These are phyloP conservation scores for Pichia sp. DNA, from an alignment of 1,139 yeast genomes.

Conservation along the genomic window DNA sequence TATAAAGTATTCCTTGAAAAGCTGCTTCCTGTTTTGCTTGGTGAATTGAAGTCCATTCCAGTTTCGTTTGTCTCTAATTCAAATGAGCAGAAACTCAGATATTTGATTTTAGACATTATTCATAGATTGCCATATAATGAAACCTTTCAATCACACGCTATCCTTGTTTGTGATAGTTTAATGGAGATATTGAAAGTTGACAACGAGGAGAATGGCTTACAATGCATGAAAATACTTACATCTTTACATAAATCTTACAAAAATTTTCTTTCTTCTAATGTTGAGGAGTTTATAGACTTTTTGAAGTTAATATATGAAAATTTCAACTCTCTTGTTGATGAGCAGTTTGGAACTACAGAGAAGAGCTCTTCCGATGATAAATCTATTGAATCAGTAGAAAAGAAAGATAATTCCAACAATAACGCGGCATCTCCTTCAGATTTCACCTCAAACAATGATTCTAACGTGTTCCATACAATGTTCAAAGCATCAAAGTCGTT, in stretches of 20 bases:
- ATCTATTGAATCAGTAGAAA: background rate
- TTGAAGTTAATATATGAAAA: slow-evolving; percentile 75
- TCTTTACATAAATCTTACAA: slow-evolving; percentile 83
- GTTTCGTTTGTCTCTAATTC: slow-evolving; percentile 59
- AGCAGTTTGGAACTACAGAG: slow-evolving; percentile 22
- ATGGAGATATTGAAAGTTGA: slow-evolving; percentile 60
- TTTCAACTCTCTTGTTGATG: slow-evolving; percentile 65
- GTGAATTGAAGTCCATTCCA: slow-evolving; percentile 59
- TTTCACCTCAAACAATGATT: slow-evolving; percentile 31
- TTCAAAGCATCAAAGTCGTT: slow-evolving; percentile 68
- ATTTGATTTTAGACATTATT: slow-evolving; percentile 67
- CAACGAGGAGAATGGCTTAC: slow-evolving; percentile 92
- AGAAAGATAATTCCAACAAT: background rate
- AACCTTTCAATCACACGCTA: slow-evolving; percentile 65
- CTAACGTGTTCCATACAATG: slow-evolving; percentile 34
- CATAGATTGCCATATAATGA: slow-evolving; percentile 83
- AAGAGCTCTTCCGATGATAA: background rate
- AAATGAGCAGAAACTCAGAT: slow-evolving; percentile 68
- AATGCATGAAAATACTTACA: slow-evolving; percentile 87
- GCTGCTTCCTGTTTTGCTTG: slow-evolving; percentile 55
- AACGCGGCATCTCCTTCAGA: slow-evolving; percentile 32
- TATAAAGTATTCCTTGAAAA: slow-evolving; percentile 62
- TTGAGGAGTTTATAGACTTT: slow-evolving; percentile 70
- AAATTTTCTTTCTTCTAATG: slow-evolving; percentile 57
- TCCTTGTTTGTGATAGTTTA: slow-evolving; percentile 52